A percentile compares a stretch with the other conserved stretches of the same genome.
phyloP scores from a whole-genome alignment of 176 grass and related monocot genomes.

The Alloteropsis semialata region DNA sequence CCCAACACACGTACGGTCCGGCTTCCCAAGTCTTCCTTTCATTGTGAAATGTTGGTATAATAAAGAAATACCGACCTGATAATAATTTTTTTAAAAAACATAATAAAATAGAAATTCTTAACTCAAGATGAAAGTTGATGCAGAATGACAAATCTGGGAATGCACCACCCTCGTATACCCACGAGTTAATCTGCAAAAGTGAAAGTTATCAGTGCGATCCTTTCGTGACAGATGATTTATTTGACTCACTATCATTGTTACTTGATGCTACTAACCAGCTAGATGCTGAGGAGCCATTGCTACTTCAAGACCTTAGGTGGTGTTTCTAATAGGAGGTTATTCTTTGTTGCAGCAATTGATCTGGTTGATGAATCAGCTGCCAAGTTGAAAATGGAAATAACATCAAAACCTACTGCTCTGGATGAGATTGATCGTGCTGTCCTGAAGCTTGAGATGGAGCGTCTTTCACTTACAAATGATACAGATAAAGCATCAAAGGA shows the following conservation, averaged over 20 bases:
- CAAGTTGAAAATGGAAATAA: slow-evolving; percentile 99
- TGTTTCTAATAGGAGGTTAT: slow-evolving; percentile 24
- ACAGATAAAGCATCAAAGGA: slow-evolving; percentile 96
- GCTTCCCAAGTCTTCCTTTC: too few species aligned
- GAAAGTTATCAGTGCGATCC: too few species aligned
- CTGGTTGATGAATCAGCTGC: slow-evolving; percentile 97
- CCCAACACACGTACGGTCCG: too few species aligned
- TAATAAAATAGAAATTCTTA: too few species aligned
- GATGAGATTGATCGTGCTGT: slow-evolving; percentile 97
- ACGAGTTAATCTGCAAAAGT: too few species aligned
- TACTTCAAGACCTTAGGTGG: slow-evolving; percentile 11
- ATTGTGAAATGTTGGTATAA: too few species aligned
- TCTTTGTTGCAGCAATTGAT: slow-evolving; percentile 82
- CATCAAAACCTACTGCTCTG: slow-evolving; percentile 90
- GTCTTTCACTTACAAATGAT: slow-evolving; percentile 94
- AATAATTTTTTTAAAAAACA: too few species aligned
- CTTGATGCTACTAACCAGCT: not conserved
- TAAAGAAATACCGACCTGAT: too few species aligned
- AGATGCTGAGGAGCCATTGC: not conserved
- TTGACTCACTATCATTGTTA: not conserved
- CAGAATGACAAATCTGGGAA: too few species aligned
- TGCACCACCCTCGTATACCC: too few species aligned
- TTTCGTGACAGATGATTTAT: slow-evolving; percentile 68
- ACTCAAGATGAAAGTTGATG: too few species aligned
- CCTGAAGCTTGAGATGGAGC: slow-evolving; percentile 96